A percentile compares a stretch with the other conserved stretches of the same genome.
Conservation (phyloP, 139 green algal species). For the Gonium pectorale region DNA sequence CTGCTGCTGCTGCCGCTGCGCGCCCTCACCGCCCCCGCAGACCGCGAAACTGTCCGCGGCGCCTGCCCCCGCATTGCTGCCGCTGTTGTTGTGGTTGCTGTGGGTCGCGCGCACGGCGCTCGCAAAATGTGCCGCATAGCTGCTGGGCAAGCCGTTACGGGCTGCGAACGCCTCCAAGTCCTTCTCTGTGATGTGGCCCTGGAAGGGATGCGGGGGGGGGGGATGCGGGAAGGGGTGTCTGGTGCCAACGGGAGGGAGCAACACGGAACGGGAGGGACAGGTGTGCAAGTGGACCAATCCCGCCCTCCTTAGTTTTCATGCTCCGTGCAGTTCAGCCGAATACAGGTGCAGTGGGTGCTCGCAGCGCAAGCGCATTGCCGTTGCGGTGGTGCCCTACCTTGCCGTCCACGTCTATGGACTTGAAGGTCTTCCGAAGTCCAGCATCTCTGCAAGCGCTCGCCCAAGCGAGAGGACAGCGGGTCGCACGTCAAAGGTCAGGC, state of each 20-base stretch:
- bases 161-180: slow-evolving; percentile 34
- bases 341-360: not conserved
- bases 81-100: not conserved
- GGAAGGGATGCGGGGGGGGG: not conserved
- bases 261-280: not conserved
- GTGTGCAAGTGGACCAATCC: not conserved
- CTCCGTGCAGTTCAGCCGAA: not conserved
- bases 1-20: not conserved
- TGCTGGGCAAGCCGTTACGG: slow-evolving; percentile 7
- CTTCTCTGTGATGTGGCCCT: slow-evolving; percentile 42
- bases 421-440: slow-evolving; percentile 29
- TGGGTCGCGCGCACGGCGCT: slow-evolving; percentile 16
- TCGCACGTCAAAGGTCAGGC: slow-evolving; percentile 6
- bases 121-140: slow-evolving; percentile 10
- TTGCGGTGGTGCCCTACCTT: not conserved
- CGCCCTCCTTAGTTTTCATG: too few species aligned
- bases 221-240: too few species aligned
- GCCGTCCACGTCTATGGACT: slow-evolving; percentile 31
- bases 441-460: not conserved
- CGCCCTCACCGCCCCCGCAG: not conserved
- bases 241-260: not conserved
- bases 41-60: not conserved
- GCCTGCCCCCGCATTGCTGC: too few species aligned
- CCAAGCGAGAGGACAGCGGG: not conserved
- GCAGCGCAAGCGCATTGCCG: not conserved